Base-by-base conservation (phyloP, 345 rosid species). In the Draba incana region DNA sequence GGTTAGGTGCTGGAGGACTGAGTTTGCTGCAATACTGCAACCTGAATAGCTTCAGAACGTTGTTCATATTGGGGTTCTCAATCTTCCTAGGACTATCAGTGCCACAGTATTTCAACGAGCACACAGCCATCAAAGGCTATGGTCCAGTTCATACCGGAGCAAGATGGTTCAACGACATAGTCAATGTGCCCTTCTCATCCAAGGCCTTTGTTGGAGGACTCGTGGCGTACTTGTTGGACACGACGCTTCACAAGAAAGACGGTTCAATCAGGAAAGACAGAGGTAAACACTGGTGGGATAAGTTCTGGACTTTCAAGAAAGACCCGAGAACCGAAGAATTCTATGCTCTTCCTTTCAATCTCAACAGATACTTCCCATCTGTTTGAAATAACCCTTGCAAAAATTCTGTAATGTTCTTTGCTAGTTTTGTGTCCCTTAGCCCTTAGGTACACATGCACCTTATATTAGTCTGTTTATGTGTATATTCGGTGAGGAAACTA, bases 241-340 rank as follows among this genome's bases (percentile, higher is more conserved):
- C 76, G 45, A 91, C 98, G 1, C 69, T 94, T 70, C 85, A 81
- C 69, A 76, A 66, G 61, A 88, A 68, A 73, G 88, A 82, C 33
- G 59, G 68, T 48, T 37, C 72, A 9, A 69, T 84, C 47, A 84
- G 87, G 85, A 94, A 91, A 78, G 99, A 94, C 81, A 30, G 98
- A 59, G 99, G 99, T 27, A 86, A 80, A 78, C 93, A 89, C 68
- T 94, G 99, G 99, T 91, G 99, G 99, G 92, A 83, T 73, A 94
- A 46, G 48, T 94, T 87, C 90, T 58, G 76, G 79, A 71, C 86
- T 8, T 94, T 75, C 87, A 69, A 86, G 69, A 80, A 77, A 0
- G 99, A 94, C 65, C 8, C 83, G 0, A 86, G 98, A 77, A 94
- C 86, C 38, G 86, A 80, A 48, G 99, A 94, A 70, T 94, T 89